These are phyloP conservation scores for Moesziomyces globuligerus DNA, from an alignment of 1,284 basidiomycete species.

Conservation along the genomic window DNA sequence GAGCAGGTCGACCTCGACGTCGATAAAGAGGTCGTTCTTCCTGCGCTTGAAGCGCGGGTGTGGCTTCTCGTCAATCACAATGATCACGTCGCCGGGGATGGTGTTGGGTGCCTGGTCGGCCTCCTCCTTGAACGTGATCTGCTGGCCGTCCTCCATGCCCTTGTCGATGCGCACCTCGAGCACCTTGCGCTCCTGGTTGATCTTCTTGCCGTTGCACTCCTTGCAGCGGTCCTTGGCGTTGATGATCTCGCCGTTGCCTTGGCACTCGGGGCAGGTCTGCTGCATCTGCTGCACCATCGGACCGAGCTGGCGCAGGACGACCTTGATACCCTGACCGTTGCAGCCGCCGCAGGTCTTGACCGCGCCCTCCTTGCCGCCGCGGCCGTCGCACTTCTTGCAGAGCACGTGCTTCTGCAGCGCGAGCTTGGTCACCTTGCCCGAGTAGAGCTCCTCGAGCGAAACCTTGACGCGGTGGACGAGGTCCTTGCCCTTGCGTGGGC, in stretches of 20 bases:
- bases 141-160: conserved; percentile 98
- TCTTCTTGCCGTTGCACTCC: conserved; percentile 95
- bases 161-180: conserved; percentile 99
- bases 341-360: conserved; percentile 84
- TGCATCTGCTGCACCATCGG: conserved; percentile 99
- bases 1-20: conserved; percentile 90
- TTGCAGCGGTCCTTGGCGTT: conserved; percentile 93
- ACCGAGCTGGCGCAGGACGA: conserved; percentile 94
- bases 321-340: conserved; percentile 88
- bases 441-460: conserved; percentile 96
- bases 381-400: conserved; percentile 91
- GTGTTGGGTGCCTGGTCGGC: conserved; percentile 93
- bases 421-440: conserved; percentile 97
- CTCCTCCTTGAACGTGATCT: conserved; percentile 92
- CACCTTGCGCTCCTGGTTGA: conserved; percentile 92
- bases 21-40: conserved; percentile 88
- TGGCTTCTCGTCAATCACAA: conserved; percentile 94
- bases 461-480: conserved; percentile 96
- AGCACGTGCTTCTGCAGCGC: conserved; percentile 95
- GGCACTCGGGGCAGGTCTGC: conserved; percentile 91
- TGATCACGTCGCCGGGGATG: conserved; percentile 93
- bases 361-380: conserved; percentile 96
- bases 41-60: conserved; percentile 91
- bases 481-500: conserved; percentile 97
- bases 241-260: conserved; percentile 91